Percentiles rank a stretch among this genome's conserved stretches.
Evolutionary conservation across 1,284 basidiomycete species (phyloP).

Genomic region (Papiliotrema fonsecae): DNA sequence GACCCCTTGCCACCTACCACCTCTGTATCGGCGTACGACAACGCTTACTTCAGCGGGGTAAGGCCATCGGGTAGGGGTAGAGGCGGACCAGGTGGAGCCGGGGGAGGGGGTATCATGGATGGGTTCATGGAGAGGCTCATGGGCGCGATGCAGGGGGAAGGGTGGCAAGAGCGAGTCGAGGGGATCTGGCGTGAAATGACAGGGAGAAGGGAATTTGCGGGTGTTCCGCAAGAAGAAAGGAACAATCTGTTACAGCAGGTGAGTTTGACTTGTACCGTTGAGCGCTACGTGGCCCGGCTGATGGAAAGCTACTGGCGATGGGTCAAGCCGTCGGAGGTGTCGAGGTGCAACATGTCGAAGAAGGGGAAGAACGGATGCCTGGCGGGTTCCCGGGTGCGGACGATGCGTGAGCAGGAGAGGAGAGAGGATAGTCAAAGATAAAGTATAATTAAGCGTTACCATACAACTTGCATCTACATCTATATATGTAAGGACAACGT

Average conservation of each 20-base stretch:
- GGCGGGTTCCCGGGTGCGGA: constrained; percentile 27
- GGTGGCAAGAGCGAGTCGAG: constrained; percentile 19
- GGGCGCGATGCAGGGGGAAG: constrained; percentile 4
- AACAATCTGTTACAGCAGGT: constrained; percentile 27
- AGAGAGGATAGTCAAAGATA: background rate
- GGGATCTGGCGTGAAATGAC: constrained; percentile 14
- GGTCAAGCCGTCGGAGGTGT: constrained; percentile 7
- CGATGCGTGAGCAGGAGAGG: background rate
- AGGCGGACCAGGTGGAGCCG: constrained; percentile 3
- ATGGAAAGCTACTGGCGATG: constrained; percentile 6
- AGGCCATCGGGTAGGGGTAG: constrained; percentile 2
- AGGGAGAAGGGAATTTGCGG: constrained; percentile 16
- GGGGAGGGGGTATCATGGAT: constrained; percentile 12
- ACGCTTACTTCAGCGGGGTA: constrained; percentile 63
- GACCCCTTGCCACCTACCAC: constrained; percentile 73
- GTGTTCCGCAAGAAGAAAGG: constrained; percentile 22
- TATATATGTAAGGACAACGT: background rate
- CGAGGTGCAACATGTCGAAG: constrained; percentile 3
- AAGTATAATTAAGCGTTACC: too few species aligned
- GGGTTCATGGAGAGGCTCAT: constrained; percentile 18
- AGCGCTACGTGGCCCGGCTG: background rate
- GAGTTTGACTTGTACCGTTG: constrained; percentile 5
- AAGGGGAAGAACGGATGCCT: constrained; percentile 20
- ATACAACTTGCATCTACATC: background rate
- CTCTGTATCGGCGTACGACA: constrained; percentile 59